Evolutionary conservation across 495 filamentous ascomycete species (phyloP), one percentile per base, ranked within the genome.

Genomic region (Talaromyces borbonicus): DNA sequence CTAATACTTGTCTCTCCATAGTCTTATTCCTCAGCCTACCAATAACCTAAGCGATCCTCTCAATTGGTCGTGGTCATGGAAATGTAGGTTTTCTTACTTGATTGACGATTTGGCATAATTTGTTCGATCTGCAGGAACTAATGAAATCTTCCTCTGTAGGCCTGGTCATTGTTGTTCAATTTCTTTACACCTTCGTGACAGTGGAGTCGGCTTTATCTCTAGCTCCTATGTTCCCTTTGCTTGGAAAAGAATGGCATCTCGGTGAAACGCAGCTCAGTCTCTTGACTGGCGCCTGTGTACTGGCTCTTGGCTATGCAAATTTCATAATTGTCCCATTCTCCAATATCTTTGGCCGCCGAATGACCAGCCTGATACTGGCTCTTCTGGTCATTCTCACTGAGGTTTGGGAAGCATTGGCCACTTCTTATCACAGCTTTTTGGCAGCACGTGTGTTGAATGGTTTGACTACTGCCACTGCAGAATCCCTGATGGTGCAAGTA

Each of bases 401-500:
- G n/a, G 16, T 33, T 15, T 33, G 31, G 31, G 31, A 33, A 15
- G 31, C 31, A 5, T 15, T 12, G 37, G 74, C 78, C 7, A 69
- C 52, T 4, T 69, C 63, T 3, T 74, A 81, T 49, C 46, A 50
- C 18, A 72, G 66, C 35, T 69, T 80, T 49, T 69, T 81, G 51
- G 77, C 68, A 24, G 72, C 74, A 29, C 59, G 72, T 27, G 60
- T 77, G 5, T 56, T 83, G 16, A 77, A 79, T 50, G 74, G 74
- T 5, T 60, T 81, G 39, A 75, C 73, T 6, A 72, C 75, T 3
- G 77, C 45, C 9, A 54, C 46, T 9, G 41, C 49, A 39, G 50
- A 83, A 51, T 78, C 73, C 0, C 59, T 81, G 3, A 63, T 73
- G 20, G 71, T 77, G 0, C 71, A 75, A 30, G 71, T 82, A 8